Percentiles rank a stretch among this genome's conserved stretches.
phyloP scores from a whole-genome alignment of 305 asterid genomes.

The Rubia balearica region DNA sequence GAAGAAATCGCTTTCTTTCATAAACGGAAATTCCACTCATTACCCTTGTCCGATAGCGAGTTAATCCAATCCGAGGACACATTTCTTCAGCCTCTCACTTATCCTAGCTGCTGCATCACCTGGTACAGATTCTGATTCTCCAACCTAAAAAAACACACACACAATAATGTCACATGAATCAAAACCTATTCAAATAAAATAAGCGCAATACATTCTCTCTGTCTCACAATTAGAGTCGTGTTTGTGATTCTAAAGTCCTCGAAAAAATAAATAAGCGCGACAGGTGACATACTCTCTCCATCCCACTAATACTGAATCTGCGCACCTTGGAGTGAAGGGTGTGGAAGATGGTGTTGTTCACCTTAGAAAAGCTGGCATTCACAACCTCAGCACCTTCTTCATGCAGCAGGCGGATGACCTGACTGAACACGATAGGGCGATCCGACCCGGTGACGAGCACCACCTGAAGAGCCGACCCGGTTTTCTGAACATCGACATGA shows the following conservation, averaged over 20 bases:
- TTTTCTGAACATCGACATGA: constrained; percentile 38
- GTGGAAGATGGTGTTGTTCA: constrained; percentile 37
- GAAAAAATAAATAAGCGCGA: not conserved
- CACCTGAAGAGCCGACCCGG: constrained; percentile 42
- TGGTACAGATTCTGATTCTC: constrained; percentile 28
- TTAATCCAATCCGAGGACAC: too few species aligned
- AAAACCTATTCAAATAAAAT: too few species aligned
- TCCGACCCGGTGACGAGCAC: constrained; percentile 36
- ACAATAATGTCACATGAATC: not conserved
- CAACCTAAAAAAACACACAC: constrained; percentile 33
- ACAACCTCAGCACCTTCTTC: constrained; percentile 60
- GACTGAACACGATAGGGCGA: constrained; percentile 42
- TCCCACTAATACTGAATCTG: not conserved
- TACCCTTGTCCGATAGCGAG: not conserved
- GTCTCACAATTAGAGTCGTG: too few species aligned
- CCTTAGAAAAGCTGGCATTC: constrained; percentile 35
- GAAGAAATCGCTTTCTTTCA: too few species aligned
- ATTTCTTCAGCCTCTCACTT: constrained; percentile 39
- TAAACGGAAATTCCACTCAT: not conserved
- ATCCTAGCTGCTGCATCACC: constrained; percentile 38
- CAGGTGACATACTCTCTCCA: too few species aligned
- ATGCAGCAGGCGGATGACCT: constrained; percentile 40
- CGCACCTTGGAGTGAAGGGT: constrained; percentile 55
- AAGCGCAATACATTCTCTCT: too few species aligned
- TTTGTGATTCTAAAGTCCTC: not conserved